These are phyloP conservation scores for Bertia moriformis DNA, from an alignment of 2,329 filamentous ascomycete genomes.

Conservation along the genomic window DNA sequence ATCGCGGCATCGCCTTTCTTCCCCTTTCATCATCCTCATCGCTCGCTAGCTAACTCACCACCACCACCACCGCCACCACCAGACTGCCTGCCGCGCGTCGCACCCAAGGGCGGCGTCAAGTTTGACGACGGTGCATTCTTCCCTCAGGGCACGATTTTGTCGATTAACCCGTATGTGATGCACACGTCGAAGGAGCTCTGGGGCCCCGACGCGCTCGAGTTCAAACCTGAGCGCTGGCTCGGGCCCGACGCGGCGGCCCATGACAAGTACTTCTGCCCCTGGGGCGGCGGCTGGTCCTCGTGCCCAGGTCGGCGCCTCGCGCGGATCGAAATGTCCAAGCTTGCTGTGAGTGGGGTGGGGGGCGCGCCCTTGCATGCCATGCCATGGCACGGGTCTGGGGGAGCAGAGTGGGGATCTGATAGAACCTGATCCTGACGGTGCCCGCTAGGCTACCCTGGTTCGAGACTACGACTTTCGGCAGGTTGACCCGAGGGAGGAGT, in stretches of 20 bases:
- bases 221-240: slow-evolving; percentile 6
- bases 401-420: too few relatives aligned
- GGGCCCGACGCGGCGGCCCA: not conserved
- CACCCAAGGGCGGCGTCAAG: slow-evolving; percentile 4
- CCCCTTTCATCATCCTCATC: too few relatives aligned
- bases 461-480: slow-evolving; percentile 7
- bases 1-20: not conserved
- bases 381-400: too few relatives aligned
- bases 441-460: slow-evolving; percentile 7
- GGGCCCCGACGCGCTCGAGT: slow-evolving; percentile 4
- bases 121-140: slow-evolving; percentile 4
- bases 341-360: too few relatives aligned
- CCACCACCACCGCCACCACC: too few relatives aligned
- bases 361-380: too few relatives aligned
- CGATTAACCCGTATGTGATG: slow-evolving; percentile 3
- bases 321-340: slow-evolving; percentile 6
- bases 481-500: slow-evolving; percentile 5
- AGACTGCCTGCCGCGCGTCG: slow-evolving; percentile 4
- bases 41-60: too few relatives aligned
- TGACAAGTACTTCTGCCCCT: slow-evolving; percentile 3
- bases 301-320: slow-evolving; percentile 8
- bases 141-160: slow-evolving; percentile 4
- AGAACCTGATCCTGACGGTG: too few relatives aligned
- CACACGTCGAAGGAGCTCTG: slow-evolving; percentile 4
- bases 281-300: not conserved